These are phyloP conservation scores for Suillus decipiens DNA, from an alignment of 768 basidiomycete species.

Conservation along the genomic window DNA sequence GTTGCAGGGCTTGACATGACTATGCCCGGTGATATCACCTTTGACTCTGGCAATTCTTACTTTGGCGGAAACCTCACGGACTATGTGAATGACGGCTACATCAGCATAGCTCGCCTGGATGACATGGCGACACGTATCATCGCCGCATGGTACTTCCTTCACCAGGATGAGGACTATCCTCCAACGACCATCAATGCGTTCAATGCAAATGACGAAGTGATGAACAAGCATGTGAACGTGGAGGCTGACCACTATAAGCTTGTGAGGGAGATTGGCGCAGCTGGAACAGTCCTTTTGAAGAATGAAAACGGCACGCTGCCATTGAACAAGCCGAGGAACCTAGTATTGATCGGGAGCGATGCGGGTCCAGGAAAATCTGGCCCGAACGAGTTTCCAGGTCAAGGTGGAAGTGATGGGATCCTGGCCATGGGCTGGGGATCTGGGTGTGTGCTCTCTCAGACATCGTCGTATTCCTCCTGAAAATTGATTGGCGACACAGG, in stretches of 20 bases:
- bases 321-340: constrained; percentile 50
- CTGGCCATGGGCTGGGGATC: constrained; percentile 91
- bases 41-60: constrained; percentile 52
- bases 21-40: constrained; percentile 65
- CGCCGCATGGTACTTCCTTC: constrained; percentile 66
- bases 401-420: constrained; percentile 60
- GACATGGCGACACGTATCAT: constrained; percentile 86
- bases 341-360: constrained; percentile 58
- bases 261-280: constrained; percentile 72
- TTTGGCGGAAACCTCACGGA: constrained; percentile 70
- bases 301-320: constrained; percentile 60
- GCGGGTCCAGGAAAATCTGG: constrained; percentile 61
- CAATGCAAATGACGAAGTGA: constrained; percentile 47
- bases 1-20: constrained; percentile 71
- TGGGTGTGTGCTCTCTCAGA: constrained; percentile 37
- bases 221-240: constrained; percentile 66
- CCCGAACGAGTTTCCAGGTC: constrained; percentile 65
- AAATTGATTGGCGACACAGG: constrained; percentile 20
- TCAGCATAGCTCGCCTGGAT: constrained; percentile 62
- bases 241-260: constrained; percentile 67
- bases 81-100: constrained; percentile 71
- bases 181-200: constrained; percentile 72
- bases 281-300: constrained; percentile 76
- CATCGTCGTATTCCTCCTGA: background rate
- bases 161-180: constrained; percentile 62